A percentile compares a stretch with the other conserved stretches of the same genome.
Evolutionary conservation across 805 yeast genomes (phyloP).

Genomic region (Torulaspora franciscae): DNA sequence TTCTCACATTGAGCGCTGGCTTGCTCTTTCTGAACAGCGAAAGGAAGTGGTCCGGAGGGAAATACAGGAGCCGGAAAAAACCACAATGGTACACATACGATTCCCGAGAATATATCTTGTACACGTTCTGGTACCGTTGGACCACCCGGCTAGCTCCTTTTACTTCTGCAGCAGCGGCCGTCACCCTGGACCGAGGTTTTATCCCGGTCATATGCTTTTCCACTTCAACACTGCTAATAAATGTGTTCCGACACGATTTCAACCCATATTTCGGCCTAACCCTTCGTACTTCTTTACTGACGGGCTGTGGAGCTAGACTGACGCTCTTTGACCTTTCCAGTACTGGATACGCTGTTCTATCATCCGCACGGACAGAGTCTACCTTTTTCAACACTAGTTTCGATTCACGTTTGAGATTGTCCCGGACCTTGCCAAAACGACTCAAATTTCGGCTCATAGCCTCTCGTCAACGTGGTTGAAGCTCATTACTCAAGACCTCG

Average conservation of each 20-base stretch:
- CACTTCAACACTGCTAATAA: conserved; percentile 1
- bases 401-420: background rate
- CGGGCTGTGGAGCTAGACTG: background rate
- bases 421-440: background rate
- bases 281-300: background rate
- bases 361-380: background rate
- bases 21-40: conserved; percentile 29
- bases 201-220: background rate
- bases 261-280: background rate
- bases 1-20: conserved; percentile 28
- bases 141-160: conserved; percentile 12
- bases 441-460: conserved; percentile 5
- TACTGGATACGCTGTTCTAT: background rate
- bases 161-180: conserved; percentile 5
- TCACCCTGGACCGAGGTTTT: conserved; percentile 1
- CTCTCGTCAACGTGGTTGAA: background rate
- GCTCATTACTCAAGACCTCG: background rate
- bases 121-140: conserved; percentile 11
- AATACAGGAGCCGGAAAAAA: conserved; percentile 24
- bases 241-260: conserved; percentile 4
- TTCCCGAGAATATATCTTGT: conserved; percentile 13
- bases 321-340: background rate
- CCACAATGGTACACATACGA: conserved; percentile 22
- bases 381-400: background rate
- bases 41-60: conserved; percentile 31